Evolutionary conservation across 2,329 filamentous ascomycete genomes (phyloP), one percentile per base, ranked within the genome.

Genomic region (Tolypocladium album): DNA sequence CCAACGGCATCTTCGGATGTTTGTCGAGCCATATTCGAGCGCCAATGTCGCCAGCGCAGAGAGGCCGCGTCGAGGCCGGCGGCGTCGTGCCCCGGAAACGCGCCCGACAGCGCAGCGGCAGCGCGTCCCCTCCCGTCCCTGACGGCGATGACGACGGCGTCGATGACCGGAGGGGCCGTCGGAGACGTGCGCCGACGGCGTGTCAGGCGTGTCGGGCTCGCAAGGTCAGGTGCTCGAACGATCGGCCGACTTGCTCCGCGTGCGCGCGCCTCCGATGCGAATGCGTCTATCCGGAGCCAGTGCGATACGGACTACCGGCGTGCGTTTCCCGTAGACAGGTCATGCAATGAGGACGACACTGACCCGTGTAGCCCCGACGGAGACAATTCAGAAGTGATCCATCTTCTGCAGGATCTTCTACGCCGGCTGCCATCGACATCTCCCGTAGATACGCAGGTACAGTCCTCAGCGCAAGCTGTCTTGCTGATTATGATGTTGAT

Each of bases 341-440:
- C 43, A 45, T 9, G n/a, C 7, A 24, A 12, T 9, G n/a, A 24
- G 11, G n/a, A n/a, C 43, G 22, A 45, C n/a, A 11, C 22, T 45
- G 22, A 24, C 22, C 43, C 22, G 22, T 24, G 22, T 24, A 45
- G 43, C 43, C 2, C n/a, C 43, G 22, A 45, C 11, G 15, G 8
- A 53, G 20, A 53, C 27, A 55, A 38, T 39, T 20, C 31, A 1
- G 34, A 39, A 22, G 53, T 39, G 17, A 22, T 34, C 4, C 34
- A 39, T 20, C 15, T 55, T 4, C 34, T 55, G 27, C 84, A 88
- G 72, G 78, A 80, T 31, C 88, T 89, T 66, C 74, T 80, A 31
- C 20, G 24, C 83, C 88, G 69, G 82, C 81, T 1, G 85, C 83
- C 0, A 75, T 87, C 55, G 82, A 87, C 11, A 74, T 88, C 15